A percentile compares a stretch with the other conserved stretches of the same genome.
Conservation (phyloP, 2,329 filamentous ascomycete species). For the Pyrenophora tritici-repentis region DNA sequence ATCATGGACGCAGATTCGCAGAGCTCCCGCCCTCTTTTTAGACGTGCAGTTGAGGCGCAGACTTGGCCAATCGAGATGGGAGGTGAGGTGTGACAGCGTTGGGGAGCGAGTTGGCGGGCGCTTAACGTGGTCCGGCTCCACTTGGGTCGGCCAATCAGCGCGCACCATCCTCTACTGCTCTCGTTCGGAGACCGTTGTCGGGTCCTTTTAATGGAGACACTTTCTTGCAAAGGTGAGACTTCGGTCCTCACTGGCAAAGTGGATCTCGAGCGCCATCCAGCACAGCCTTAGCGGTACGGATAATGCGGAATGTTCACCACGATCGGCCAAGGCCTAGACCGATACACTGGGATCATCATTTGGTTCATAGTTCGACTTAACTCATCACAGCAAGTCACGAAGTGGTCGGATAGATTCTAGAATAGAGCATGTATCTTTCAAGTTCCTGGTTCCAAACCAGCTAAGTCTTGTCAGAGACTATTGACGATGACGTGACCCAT, state of each 20-base stretch:
- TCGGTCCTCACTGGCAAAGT: slow-evolving; percentile 4
- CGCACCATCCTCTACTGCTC: slow-evolving; percentile 17
- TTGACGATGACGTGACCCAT: neutral
- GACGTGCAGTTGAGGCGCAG: slow-evolving; percentile 40
- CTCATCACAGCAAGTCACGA: too few species aligned
- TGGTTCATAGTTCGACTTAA: too few species aligned
- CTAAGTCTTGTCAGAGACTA: neutral
- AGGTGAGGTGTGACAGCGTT: slow-evolving; percentile 34
- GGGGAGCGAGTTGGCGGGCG: slow-evolving; percentile 32
- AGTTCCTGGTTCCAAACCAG: too few species aligned
- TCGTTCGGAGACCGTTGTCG: slow-evolving; percentile 6
- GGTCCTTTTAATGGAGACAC: slow-evolving; percentile 12
- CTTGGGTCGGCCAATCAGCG: slow-evolving; percentile 32
- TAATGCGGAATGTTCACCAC: neutral
- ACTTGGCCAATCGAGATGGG: slow-evolving; percentile 37
- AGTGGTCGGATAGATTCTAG: too few species aligned
- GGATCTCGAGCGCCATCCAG: neutral
- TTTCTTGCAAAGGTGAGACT: slow-evolving; percentile 17
- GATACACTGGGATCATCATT: neutral
- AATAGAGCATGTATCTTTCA: too few species aligned
- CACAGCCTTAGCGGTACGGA: slow-evolving; percentile 24
- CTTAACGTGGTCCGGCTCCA: slow-evolving; percentile 26
- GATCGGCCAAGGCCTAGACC: neutral
- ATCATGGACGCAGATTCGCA: slow-evolving; percentile 35
- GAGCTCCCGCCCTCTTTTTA: slow-evolving; percentile 35